phyloP scores from a whole-genome alignment of 2,329 filamentous ascomycete genomes.

The Alternaria sp. region DNA sequence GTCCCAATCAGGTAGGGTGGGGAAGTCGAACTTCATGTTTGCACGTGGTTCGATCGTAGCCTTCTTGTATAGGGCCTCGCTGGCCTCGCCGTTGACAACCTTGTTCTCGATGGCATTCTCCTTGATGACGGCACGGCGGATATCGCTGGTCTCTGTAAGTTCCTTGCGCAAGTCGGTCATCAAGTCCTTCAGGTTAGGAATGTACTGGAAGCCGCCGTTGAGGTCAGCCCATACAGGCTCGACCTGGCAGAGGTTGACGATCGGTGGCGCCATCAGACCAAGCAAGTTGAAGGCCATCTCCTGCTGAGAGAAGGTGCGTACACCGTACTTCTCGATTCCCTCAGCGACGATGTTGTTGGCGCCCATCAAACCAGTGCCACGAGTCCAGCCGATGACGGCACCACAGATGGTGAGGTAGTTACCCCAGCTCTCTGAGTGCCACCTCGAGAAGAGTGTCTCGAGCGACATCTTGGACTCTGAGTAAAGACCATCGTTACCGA shows the following conservation, averaged over 20 bases:
- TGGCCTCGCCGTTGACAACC: slow-evolving; percentile 92
- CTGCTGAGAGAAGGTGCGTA: slow-evolving; percentile 97
- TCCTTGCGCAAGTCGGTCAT: slow-evolving; percentile 95
- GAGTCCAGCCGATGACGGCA: slow-evolving; percentile 98
- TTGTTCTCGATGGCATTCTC: slow-evolving; percentile 97
- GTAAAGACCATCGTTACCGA: slow-evolving; percentile 96
- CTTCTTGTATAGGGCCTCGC: slow-evolving; percentile 92
- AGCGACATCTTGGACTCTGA: slow-evolving; percentile 97
- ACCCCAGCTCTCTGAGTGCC: slow-evolving; percentile 96
- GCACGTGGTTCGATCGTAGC: slow-evolving; percentile 91
- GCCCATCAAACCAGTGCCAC: slow-evolving; percentile 96
- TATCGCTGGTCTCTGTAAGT: slow-evolving; percentile 92
- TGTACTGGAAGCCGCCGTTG: slow-evolving; percentile 96
- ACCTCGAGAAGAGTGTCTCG: slow-evolving; percentile 97
- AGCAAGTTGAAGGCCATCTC: slow-evolving; percentile 99
- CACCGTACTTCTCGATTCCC: slow-evolving; percentile 93
- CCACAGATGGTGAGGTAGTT: slow-evolving; percentile 98
- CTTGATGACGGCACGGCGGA: slow-evolving; percentile 91
- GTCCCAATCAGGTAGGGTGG: slow-evolving; percentile 88
- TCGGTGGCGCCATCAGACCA: slow-evolving; percentile 90
- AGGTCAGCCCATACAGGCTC: slow-evolving; percentile 97
- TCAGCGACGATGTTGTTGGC: slow-evolving; percentile 98
- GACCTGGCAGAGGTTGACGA: slow-evolving; percentile 93
- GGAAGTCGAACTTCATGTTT: slow-evolving; percentile 98
- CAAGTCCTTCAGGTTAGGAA: slow-evolving; percentile 90